These are phyloP conservation scores for Cryphonectria japonica DNA, from an alignment of 2,329 filamentous ascomycete species.

Conservation along the genomic window DNA sequence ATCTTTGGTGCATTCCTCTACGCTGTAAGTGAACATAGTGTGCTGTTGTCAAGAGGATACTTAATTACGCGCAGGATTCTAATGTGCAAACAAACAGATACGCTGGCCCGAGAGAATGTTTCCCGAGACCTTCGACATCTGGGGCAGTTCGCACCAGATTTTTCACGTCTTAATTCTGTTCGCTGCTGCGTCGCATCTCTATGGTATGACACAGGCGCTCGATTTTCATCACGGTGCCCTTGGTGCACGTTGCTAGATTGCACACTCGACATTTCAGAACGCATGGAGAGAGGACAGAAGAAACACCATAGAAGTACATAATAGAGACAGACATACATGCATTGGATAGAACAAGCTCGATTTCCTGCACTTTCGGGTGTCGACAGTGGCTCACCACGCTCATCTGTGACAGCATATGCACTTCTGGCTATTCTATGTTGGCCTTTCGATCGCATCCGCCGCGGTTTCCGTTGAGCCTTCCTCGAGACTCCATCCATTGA, in stretches of 20 bases:
- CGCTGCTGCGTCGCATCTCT: conserved; percentile 80
- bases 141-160: conserved; percentile 93
- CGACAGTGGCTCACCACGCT: neutral
- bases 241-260: conserved; percentile 52
- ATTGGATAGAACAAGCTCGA: neutral
- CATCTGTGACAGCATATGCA: neutral
- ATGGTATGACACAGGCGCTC: conserved; percentile 81
- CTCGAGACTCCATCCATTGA: conserved; percentile 39
- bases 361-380: conserved; percentile 10
- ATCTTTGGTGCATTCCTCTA: conserved; percentile 86
- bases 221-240: conserved; percentile 75
- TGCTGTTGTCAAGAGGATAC: neutral
- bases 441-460: neutral
- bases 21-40: conserved; percentile 59
- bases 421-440: neutral
- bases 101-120: conserved; percentile 81
- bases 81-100: conserved; percentile 46
- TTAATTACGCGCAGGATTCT: neutral
- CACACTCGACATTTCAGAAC: neutral
- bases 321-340: neutral
- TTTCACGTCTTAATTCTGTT: conserved; percentile 89
- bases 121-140: conserved; percentile 84
- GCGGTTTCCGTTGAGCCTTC: neutral
- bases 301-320: neutral
- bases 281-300: conserved; percentile 5